Evolutionary conservation across 2,329 filamentous ascomycete genomes (phyloP), one percentile per base, ranked within the genome.

Genomic region (Aspergillus terreus): DNA sequence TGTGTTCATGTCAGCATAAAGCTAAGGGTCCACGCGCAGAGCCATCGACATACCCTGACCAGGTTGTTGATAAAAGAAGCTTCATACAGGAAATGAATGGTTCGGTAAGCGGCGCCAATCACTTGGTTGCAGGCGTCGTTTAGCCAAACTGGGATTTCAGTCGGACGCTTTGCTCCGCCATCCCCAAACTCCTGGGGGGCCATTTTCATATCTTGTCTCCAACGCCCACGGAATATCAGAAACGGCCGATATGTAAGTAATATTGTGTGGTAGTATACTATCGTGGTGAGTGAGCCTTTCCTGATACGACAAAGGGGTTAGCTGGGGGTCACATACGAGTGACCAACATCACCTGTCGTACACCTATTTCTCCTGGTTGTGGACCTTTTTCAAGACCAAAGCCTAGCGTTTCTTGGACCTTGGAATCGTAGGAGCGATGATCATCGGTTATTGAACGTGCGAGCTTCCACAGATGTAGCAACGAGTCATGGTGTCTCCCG

Each of bases 231-330:
- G 19, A 77, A 68, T 7, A 76, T 73, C 23, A 77, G 50, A 49
- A 77, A 77, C 4, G 75, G 74, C 0, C 74, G 67, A 47, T 76
- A 76, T 0, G 72, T 76, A 6, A 77, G 52, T 3, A 76, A 56
- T 1, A 76, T 54, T 1, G 71, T 74, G 44, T 74, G 72, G 27
- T 76, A 71, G 42, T 76, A 77, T 36, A 75, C 74, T 77, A 25
- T 4, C 2, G 9, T 11, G 4, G 12, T 60, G 30, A 61, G 53
- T 45, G 15, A 19, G 15, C n/a, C 40, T 42, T 11, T 42, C 25
- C 44, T 6, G 6, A 19, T 23, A 14, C 6, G 0, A 7, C 5
- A 35, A 14, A 25, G 2, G 5, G 23, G 1, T 6, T 1, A 6
- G 6, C 19, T 10, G n/a, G 15, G 35, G 4, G 15, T 21, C 2